phyloP scores from a whole-genome alignment of 2,329 filamentous ascomycete species.

The Microdochium trichocladiopsis region DNA sequence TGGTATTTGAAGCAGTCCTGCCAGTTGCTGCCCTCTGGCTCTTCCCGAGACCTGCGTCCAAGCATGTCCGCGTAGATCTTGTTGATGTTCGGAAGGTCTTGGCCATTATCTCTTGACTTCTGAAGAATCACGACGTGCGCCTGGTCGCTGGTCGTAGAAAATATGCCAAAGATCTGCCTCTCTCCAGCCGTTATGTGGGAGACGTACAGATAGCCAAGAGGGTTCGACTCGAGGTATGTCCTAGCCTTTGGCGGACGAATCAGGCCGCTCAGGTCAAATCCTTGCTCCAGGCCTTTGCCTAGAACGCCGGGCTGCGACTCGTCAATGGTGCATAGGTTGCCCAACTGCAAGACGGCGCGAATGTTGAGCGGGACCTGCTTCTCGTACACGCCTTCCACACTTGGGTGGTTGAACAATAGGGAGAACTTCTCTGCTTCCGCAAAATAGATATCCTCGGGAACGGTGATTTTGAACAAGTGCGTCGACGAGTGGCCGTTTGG shows the following conservation, averaged over 20 bases:
- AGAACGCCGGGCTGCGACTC: constrained; percentile 84
- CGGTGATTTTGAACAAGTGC: constrained; percentile 88
- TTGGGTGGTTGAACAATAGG: constrained; percentile 80
- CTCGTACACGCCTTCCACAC: constrained; percentile 96
- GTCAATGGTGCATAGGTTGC: constrained; percentile 89
- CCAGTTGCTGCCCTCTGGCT: constrained; percentile 63
- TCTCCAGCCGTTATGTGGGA: constrained; percentile 91
- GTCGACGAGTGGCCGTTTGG: constrained; percentile 93
- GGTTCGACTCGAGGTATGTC: constrained; percentile 68
- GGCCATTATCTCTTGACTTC: constrained; percentile 65
- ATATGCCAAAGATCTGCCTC: constrained; percentile 85
- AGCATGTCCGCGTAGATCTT: constrained; percentile 81
- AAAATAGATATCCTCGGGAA: constrained; percentile 83
- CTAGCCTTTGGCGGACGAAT: constrained; percentile 56
- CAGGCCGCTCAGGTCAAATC: constrained; percentile 79
- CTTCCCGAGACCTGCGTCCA: constrained; percentile 50
- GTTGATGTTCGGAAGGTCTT: constrained; percentile 83
- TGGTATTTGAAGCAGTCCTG: constrained; percentile 83
- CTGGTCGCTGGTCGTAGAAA: constrained; percentile 74
- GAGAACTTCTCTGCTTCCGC: constrained; percentile 77
- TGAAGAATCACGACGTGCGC: constrained; percentile 88
- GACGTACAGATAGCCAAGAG: constrained; percentile 80
- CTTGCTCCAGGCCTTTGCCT: constrained; percentile 85
- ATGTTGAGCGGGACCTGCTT: constrained; percentile 83
- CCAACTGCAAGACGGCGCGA: constrained; percentile 80